A percentile compares a stretch with the other conserved stretches of the same genome.
These are phyloP conservation scores for Mycena polygramma DNA, from an alignment of 768 basidiomycete species.

Conservation along the genomic window DNA sequence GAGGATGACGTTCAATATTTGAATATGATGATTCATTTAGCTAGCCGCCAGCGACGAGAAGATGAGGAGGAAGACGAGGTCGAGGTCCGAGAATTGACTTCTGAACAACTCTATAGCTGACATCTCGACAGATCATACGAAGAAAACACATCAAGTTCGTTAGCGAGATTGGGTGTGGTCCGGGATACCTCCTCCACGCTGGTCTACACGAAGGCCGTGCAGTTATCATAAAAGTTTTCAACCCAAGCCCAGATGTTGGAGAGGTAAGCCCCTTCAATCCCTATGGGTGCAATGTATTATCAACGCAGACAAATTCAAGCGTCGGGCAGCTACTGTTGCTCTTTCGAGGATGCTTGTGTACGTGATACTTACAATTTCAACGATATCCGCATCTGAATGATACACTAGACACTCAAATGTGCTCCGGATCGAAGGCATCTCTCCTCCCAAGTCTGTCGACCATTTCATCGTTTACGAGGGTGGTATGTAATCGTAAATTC, in stretches of 20 bases:
- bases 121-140: slow-evolving; percentile 12
- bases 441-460: background rate
- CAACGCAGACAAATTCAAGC: background rate
- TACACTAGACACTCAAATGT: slow-evolving; percentile 16
- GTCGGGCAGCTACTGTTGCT: background rate
- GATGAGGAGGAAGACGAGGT: too few species aligned
- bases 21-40: too few species aligned
- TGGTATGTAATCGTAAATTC: background rate
- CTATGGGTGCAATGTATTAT: background rate
- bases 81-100: too few species aligned
- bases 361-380: background rate
- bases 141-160: background rate
- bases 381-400: background rate
- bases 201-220: background rate
- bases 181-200: slow-evolving; percentile 16
- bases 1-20: too few species aligned
- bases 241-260: background rate
- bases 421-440: slow-evolving; percentile 11
- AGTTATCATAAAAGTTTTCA: slow-evolving; percentile 9
- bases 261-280: background rate
- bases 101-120: too few species aligned
- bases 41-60: too few species aligned
- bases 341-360: slow-evolving; percentile 4
- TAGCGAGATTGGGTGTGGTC: background rate
- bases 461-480: slow-evolving; percentile 17